phyloP scores from a whole-genome alignment of 1,284 basidiomycete genomes.

The Stygiomarasmius scandens region DNA sequence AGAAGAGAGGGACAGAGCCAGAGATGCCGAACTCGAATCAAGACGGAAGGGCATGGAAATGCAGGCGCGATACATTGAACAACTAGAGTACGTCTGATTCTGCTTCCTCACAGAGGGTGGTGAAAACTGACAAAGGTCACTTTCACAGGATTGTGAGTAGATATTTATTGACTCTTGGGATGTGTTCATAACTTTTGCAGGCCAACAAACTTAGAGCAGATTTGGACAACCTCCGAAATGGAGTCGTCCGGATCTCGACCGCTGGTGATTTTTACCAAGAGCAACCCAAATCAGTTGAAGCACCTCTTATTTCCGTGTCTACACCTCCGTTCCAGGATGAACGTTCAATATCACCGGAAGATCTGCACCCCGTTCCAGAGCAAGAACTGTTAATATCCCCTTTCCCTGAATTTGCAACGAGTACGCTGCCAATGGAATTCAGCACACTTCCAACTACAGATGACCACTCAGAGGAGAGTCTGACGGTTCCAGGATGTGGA shows the following conservation, averaged over 20 bases:
- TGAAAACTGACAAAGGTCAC: background rate
- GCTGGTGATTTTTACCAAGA: constrained; percentile 1
- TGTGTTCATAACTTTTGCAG: background rate
- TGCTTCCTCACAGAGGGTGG: too few species aligned
- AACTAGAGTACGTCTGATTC: background rate
- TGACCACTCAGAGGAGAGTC: background rate
- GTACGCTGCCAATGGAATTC: constrained; percentile 26
- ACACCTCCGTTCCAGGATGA: background rate
- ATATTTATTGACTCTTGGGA: background rate
- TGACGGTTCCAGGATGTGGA: background rate
- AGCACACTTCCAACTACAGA: constrained; percentile 4
- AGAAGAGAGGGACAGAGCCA: background rate
- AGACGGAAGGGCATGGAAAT: background rate
- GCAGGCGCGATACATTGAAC: background rate
- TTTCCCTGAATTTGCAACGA: constrained; percentile 38
- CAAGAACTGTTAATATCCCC: constrained; percentile 39
- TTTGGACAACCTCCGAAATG: constrained; percentile 5
- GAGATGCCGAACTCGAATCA: background rate
- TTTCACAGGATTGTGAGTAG: background rate
- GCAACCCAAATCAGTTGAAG: background rate
- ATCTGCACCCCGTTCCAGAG: background rate
- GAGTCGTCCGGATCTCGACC: background rate
- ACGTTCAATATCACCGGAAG: background rate
- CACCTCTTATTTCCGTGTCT: background rate
- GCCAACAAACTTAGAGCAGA: constrained; percentile 7